phyloP scores from a whole-genome alignment of 352 stramenopile species.

The Globisporangium nagaii region DNA sequence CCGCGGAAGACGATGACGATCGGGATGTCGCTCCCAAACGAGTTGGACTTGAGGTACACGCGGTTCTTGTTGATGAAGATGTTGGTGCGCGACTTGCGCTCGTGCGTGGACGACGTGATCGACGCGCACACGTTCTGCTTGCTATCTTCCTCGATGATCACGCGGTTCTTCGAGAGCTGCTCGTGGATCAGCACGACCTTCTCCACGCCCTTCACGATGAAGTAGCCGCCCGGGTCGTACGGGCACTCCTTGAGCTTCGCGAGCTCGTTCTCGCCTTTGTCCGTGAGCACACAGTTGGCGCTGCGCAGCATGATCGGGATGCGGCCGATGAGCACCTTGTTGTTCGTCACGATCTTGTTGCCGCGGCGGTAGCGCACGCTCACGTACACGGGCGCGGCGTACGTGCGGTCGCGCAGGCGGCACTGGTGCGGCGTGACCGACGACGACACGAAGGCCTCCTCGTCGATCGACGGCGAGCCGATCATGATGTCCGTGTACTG shows the following conservation, averaged over 20 bases:
- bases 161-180: conserved; percentile 99
- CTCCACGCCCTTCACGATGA: conserved; percentile 98
- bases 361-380: conserved; percentile 97
- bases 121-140: conserved; percentile 89
- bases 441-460: conserved; percentile 93
- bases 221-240: conserved; percentile 99
- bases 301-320: conserved; percentile 99
- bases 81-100: conserved; percentile 96
- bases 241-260: conserved; percentile 98
- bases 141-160: conserved; percentile 98
- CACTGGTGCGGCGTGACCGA: conserved; percentile 97
- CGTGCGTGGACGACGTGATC: conserved; percentile 98
- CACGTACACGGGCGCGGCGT: conserved; percentile 98
- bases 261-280: conserved; percentile 93
- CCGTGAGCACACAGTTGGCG: conserved; percentile 94
- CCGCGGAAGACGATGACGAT: conserved; percentile 97
- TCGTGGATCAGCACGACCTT: conserved; percentile 99
- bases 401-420: conserved; percentile 97
- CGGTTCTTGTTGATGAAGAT: conserved; percentile 97
- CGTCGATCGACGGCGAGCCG: conserved; percentile 94
- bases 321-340: conserved; percentile 93
- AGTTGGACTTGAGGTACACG: conserved; percentile 99
- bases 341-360: conserved; percentile 98
- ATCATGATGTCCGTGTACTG: conserved; percentile 99
- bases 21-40: conserved; percentile 95